Evolutionary conservation across 2,329 filamentous ascomycete genomes (phyloP).

Genomic region (Aspergillus aculeatinus): DNA sequence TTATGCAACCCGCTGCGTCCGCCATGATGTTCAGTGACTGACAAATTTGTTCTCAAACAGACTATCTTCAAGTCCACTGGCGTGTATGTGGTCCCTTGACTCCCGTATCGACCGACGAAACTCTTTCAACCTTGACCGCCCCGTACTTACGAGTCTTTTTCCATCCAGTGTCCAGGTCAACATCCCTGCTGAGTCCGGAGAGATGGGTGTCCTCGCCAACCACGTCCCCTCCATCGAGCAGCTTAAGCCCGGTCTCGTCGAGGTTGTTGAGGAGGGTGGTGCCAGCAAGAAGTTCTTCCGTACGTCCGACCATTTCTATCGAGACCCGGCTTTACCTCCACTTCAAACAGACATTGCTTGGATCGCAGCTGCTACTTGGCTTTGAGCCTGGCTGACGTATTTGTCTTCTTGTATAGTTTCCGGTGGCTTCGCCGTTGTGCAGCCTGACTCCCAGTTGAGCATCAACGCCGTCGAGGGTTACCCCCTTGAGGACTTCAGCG

Average conservation of each 20-base stretch:
- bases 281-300: conserved; percentile 95
- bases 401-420: conserved; percentile 62
- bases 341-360: neutral
- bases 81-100: conserved; percentile 56
- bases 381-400: conserved; percentile 19
- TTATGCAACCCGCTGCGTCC: conserved; percentile 12
- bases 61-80: conserved; percentile 69
- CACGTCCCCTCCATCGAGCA: conserved; percentile 99
- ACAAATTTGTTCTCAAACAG: conserved; percentile 40
- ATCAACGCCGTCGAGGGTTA: conserved; percentile 98
- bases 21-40: conserved; percentile 19
- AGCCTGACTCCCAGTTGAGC: conserved; percentile 91
- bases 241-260: conserved; percentile 92
- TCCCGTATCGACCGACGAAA: conserved; percentile 6
- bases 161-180: conserved; percentile 88
- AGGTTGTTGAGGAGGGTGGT: conserved; percentile 91
- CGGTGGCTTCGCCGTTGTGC: conserved; percentile 93
- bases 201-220: conserved; percentile 99
- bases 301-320: conserved; percentile 53
- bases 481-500: conserved; percentile 92
- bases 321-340: conserved; percentile 3
- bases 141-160: conserved; percentile 59
- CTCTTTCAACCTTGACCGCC: conserved; percentile 19
- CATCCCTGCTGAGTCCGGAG: conserved; percentile 94
- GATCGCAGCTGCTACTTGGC: conserved; percentile 1